Evolutionary conservation across 1,284 basidiomycete genomes (phyloP).

Genomic region (Melampsora americana): DNA sequence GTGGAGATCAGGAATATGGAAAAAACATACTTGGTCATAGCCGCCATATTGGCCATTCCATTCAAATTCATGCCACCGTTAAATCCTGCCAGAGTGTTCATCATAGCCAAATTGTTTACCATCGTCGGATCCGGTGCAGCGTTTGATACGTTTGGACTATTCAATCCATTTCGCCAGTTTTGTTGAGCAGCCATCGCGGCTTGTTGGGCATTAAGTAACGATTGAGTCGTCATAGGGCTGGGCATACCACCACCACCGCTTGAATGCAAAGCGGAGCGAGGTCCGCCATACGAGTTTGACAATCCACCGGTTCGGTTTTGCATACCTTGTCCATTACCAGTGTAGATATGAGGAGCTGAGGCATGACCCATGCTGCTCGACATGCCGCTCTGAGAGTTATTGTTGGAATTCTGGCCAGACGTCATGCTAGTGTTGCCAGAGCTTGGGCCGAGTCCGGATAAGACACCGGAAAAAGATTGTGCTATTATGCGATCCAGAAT

Average conservation of each 20-base stretch:
- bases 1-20: not conserved
- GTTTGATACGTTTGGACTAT: conserved; percentile 33
- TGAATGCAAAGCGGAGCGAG: conserved; percentile 22
- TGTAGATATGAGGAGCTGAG: not conserved
- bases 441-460: conserved; percentile 20
- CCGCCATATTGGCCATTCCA: conserved; percentile 26
- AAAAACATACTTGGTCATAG: conserved; percentile 36
- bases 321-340: not conserved
- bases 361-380: not conserved
- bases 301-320: not conserved
- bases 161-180: conserved; percentile 51
- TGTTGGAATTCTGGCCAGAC: conserved; percentile 1
- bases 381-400: conserved; percentile 1
- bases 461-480: conserved; percentile 27
- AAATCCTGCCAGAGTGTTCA: conserved; percentile 36
- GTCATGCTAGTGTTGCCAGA: not conserved
- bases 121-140: conserved; percentile 8
- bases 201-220: conserved; percentile 47
- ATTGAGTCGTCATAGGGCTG: conserved; percentile 45
- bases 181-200: conserved; percentile 51
- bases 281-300: not conserved
- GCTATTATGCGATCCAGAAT: not conserved
- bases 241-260: conserved; percentile 23
- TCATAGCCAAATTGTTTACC: conserved; percentile 33
- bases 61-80: conserved; percentile 32